A percentile compares a stretch with the other conserved stretches of the same genome.
phyloP scores from a whole-genome alignment of 1,284 basidiomycete species.

The Tetrapyrgos nigripes region DNA sequence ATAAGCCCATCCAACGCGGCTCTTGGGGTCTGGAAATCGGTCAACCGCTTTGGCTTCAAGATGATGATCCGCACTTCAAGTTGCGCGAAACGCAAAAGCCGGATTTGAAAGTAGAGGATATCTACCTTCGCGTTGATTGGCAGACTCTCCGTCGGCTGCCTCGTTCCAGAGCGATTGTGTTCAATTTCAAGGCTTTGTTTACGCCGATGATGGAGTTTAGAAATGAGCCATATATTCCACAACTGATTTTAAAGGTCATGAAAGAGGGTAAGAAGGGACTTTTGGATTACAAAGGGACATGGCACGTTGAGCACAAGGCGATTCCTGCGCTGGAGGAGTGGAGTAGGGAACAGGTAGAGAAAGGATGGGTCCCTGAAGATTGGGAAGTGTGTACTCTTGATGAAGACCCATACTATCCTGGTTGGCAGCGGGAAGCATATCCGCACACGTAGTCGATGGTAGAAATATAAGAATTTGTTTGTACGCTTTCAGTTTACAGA shows the following conservation, averaged over 20 bases:
- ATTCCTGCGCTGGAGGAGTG: slow-evolving; percentile 51
- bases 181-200: slow-evolving; percentile 60
- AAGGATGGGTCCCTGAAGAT: slow-evolving; percentile 47
- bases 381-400: slow-evolving; percentile 55
- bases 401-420: slow-evolving; percentile 56
- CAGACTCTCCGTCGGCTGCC: slow-evolving; percentile 58
- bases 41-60: slow-evolving; percentile 50
- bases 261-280: slow-evolving; percentile 44
- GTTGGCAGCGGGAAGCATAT: slow-evolving; percentile 47
- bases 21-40: slow-evolving; percentile 57
- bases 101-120: slow-evolving; percentile 43
- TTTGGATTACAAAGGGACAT: slow-evolving; percentile 50
- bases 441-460: no score
- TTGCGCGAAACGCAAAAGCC: slow-evolving; percentile 39
- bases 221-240: slow-evolving; percentile 53
- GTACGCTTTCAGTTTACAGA: no score
- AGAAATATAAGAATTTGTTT: slow-evolving; percentile 1
- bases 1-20: slow-evolving; percentile 57
- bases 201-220: slow-evolving; percentile 50
- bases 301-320: slow-evolving; percentile 47
- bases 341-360: slow-evolving; percentile 53
- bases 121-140: slow-evolving; percentile 58
- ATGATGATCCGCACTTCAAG: slow-evolving; percentile 40
- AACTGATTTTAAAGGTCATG: slow-evolving; percentile 47
- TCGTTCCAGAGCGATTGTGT: slow-evolving; percentile 50